These are phyloP conservation scores for Mortierella sp. DNA, from an alignment of 371 early-diverging fungal genomes.

Conservation along the genomic window DNA sequence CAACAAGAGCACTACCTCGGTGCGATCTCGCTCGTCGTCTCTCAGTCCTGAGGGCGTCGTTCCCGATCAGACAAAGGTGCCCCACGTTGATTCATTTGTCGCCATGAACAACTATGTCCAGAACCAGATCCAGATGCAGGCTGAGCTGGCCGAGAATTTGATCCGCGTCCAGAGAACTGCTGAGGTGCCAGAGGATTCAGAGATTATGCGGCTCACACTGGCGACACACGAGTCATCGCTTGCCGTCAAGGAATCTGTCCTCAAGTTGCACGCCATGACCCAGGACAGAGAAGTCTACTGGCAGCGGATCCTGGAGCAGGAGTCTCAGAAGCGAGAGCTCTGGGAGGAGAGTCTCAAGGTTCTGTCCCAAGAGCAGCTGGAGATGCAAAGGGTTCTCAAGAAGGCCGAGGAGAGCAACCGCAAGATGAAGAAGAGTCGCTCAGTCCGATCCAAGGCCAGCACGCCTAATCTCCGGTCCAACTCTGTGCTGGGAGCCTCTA, in stretches of 20 bases:
- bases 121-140: constrained; percentile 50
- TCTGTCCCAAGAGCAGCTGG: constrained; percentile 61
- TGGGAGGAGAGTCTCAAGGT: constrained; percentile 64
- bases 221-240: constrained; percentile 40
- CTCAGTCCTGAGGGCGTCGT: constrained; percentile 26
- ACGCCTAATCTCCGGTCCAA: constrained; percentile 17
- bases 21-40: constrained; percentile 48
- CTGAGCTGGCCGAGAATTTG: constrained; percentile 45
- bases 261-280: constrained; percentile 58
- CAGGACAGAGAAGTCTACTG: constrained; percentile 67
- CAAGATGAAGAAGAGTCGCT: constrained; percentile 55
- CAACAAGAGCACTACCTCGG: constrained; percentile 12
- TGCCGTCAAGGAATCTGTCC: constrained; percentile 51
- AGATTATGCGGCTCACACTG: constrained; percentile 38
- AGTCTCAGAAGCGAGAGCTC: constrained; percentile 61
- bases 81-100: constrained; percentile 47
- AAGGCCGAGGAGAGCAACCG: constrained; percentile 53
- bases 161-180: constrained; percentile 41
- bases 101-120: constrained; percentile 56
- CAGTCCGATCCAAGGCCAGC: constrained; percentile 44
- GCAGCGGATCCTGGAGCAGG: constrained; percentile 59
- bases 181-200: constrained; percentile 51
- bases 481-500: not conserved
- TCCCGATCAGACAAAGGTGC: constrained; percentile 14
- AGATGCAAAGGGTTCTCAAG: constrained; percentile 55